These are phyloP conservation scores for Clonostachys rosea DNA, from an alignment of 2,329 filamentous ascomycete genomes.

Conservation along the genomic window DNA sequence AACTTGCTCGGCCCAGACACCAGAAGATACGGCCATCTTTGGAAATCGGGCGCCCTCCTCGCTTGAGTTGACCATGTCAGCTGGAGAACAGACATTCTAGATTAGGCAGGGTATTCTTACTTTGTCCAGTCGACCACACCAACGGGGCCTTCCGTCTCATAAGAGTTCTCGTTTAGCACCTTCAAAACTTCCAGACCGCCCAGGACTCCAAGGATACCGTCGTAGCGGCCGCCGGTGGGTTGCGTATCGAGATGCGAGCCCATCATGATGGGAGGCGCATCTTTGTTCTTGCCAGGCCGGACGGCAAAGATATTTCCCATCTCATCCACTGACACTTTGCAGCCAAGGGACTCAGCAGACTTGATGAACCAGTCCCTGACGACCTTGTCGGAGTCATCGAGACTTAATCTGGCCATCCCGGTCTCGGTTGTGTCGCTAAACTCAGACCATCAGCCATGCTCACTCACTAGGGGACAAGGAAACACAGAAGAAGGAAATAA, in stretches of 20 bases:
- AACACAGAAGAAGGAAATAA: no score
- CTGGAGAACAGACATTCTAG: background rate
- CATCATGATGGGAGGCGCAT: conserved; percentile 60
- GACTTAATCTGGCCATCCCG: conserved; percentile 72
- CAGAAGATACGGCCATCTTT: conserved; percentile 70
- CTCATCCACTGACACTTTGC: conserved; percentile 62
- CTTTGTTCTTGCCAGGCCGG: conserved; percentile 52
- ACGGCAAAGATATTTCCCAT: conserved; percentile 81
- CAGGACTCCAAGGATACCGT: conserved; percentile 72
- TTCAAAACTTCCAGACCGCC: conserved; percentile 70
- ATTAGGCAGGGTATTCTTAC: conserved; percentile 19
- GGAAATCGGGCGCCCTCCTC: conserved; percentile 81
- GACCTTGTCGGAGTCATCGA: conserved; percentile 70
- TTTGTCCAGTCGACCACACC: conserved; percentile 79
- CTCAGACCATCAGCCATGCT: no score
- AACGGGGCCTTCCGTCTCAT: conserved; percentile 66
- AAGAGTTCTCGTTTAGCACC: conserved; percentile 56
- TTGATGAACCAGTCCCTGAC: conserved; percentile 76
- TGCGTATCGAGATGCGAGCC: conserved; percentile 68
- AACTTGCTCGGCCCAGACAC: conserved; percentile 70
- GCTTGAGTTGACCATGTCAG: conserved; percentile 27
- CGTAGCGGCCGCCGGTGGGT: conserved; percentile 63
- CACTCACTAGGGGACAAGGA: no score
- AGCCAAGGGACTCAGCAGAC: conserved; percentile 60
- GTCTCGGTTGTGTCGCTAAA: conserved; percentile 42